Evolutionary conservation across 2,329 filamentous ascomycete genomes (phyloP).

Genomic region (Apiospora kogelbergensis): DNA sequence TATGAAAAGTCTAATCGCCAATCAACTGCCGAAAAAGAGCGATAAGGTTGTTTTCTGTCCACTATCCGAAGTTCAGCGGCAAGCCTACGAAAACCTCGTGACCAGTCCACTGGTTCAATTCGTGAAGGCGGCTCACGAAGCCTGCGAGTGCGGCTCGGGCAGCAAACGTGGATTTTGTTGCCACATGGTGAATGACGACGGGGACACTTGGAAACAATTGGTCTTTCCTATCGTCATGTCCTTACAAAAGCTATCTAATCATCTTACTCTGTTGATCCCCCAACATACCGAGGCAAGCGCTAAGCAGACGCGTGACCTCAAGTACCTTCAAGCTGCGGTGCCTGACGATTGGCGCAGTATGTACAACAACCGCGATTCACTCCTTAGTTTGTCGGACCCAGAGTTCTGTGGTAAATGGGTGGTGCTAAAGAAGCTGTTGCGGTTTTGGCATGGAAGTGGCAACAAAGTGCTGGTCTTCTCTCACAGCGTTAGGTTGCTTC

Average conservation of each 20-base stretch:
- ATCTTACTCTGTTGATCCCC: constrained; percentile 86
- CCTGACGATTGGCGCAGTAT: constrained; percentile 74
- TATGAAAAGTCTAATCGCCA: constrained; percentile 88
- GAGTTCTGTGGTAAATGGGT: constrained; percentile 98
- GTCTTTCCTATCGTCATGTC: constrained; percentile 85
- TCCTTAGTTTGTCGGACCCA: constrained; percentile 78
- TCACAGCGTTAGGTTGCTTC: constrained; percentile 82
- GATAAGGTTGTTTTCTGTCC: constrained; percentile 95
- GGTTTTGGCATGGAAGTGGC: constrained; percentile 85
- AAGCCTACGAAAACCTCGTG: constrained; percentile 83
- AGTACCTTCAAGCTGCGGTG: constrained; percentile 70
- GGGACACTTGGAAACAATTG: constrained; percentile 68
- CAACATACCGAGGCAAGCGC: constrained; percentile 60
- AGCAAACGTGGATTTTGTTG: constrained; percentile 84
- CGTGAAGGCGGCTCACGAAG: constrained; percentile 66
- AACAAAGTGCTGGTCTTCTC: constrained; percentile 97
- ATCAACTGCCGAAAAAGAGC: constrained; percentile 92
- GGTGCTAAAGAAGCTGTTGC: constrained; percentile 79
- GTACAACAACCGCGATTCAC: constrained; percentile 73
- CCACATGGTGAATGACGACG: constrained; percentile 56
- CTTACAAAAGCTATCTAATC: constrained; percentile 87
- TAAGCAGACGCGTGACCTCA: constrained; percentile 76
- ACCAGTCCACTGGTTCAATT: constrained; percentile 67
- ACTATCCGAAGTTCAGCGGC: constrained; percentile 75
- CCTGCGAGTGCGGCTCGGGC: constrained; percentile 68